These are phyloP conservation scores for Zygosaccharomyces siamensis DNA, from an alignment of 805 yeast species.

Conservation along the genomic window DNA sequence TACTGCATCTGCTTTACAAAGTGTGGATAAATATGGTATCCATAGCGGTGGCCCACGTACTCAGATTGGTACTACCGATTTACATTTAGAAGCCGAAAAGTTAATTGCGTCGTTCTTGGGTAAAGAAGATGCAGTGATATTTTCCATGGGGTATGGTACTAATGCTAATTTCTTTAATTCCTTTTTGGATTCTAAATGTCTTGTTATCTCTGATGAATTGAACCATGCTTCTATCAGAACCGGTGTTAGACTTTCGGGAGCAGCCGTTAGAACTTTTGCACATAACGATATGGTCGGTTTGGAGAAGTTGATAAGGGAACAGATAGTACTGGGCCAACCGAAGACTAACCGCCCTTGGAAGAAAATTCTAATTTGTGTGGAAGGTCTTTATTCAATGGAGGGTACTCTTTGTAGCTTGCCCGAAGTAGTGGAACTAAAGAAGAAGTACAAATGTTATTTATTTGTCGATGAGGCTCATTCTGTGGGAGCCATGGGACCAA, in stretches of 20 bases:
- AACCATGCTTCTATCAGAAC: constrained; percentile 95
- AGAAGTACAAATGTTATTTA: constrained; percentile 81
- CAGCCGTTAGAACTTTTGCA: constrained; percentile 83
- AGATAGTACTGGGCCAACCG: constrained; percentile 91
- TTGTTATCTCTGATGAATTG: constrained; percentile 88
- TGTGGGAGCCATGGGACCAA: constrained; percentile 96
- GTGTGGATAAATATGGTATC: constrained; percentile 67
- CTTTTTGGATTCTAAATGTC: constrained; percentile 77
- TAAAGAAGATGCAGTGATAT: constrained; percentile 78
- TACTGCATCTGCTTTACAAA: constrained; percentile 66
- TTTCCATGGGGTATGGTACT: constrained; percentile 95
- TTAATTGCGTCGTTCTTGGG: constrained; percentile 83
- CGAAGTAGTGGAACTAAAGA: constrained; percentile 60
- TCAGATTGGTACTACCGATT: constrained; percentile 66
- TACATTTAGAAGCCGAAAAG: constrained; percentile 69
- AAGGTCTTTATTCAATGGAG: constrained; percentile 90
- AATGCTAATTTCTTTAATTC: constrained; percentile 84
- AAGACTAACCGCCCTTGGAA: constrained; percentile 96
- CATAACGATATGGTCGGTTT: constrained; percentile 84
- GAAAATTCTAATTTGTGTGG: constrained; percentile 78
- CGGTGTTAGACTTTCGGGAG: constrained; percentile 90
- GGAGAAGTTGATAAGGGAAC: constrained; percentile 73
- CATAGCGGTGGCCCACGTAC: constrained; percentile 75
- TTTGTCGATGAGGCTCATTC: constrained; percentile 98
- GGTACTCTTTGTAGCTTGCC: constrained; percentile 88